These are phyloP conservation scores for Lodderomyces orthopsilosis DNA, from an alignment of 1,139 yeast species.

Conservation along the genomic window DNA sequence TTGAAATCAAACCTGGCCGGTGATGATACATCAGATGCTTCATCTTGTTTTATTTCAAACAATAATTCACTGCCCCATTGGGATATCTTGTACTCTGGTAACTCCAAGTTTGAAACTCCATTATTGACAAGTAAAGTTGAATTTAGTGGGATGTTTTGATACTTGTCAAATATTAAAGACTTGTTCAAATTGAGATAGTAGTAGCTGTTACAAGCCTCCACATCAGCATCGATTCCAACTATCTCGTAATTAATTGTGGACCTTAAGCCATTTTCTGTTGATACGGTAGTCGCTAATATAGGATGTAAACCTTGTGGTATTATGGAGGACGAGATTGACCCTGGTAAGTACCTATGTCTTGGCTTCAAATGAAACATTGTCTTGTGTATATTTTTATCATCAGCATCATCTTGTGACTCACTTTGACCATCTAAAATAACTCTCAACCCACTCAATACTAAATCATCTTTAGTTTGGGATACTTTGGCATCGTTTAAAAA, in stretches of 20 bases:
- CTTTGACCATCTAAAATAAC: constrained; percentile 21
- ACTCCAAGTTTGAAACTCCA: constrained; percentile 39
- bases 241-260: background rate
- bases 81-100: constrained; percentile 38
- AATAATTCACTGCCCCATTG: constrained; percentile 46
- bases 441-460: constrained; percentile 36
- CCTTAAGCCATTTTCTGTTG: constrained; percentile 12
- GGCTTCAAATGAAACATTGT: constrained; percentile 47
- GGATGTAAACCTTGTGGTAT: constrained; percentile 42
- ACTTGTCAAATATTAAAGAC: constrained; percentile 40
- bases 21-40: background rate
- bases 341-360: constrained; percentile 27
- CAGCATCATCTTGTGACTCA: constrained; percentile 10
- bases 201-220: constrained; percentile 31
- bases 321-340: constrained; percentile 13
- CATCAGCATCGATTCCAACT: constrained; percentile 24
- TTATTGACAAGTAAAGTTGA: constrained; percentile 25
- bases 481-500: constrained; percentile 27
- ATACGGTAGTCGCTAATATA: constrained; percentile 17
- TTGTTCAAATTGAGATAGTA: constrained; percentile 33
- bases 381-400: constrained; percentile 22
- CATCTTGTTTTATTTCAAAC: constrained; percentile 22
- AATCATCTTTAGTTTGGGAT: constrained; percentile 30
- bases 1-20: constrained; percentile 19
- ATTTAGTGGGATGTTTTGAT: constrained; percentile 29